Evolutionary conservation across 2,329 filamentous ascomycete species (phyloP).

Genomic region (Cladobotryum mycophilum): DNA sequence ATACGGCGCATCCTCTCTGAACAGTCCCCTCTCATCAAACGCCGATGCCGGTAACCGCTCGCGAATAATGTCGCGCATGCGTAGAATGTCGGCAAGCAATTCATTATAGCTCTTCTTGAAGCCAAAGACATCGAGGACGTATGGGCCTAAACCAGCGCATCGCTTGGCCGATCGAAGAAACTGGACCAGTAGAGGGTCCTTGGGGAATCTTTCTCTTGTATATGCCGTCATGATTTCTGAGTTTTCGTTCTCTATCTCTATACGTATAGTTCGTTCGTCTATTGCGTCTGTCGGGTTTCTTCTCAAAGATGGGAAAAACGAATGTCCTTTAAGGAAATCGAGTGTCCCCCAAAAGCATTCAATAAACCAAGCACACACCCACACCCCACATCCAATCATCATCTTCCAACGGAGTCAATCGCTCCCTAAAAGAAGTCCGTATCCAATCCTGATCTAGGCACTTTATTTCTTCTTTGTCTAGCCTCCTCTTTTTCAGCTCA

Average conservation of each 20-base stretch:
- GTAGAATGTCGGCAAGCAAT: slow-evolving; percentile 16
- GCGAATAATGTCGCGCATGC: slow-evolving; percentile 12
- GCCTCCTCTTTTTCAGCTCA: no score
- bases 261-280: neutral
- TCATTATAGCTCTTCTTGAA: slow-evolving; percentile 17
- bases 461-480: no score
- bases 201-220: slow-evolving; percentile 8
- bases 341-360: neutral
- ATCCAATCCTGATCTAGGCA: no score
- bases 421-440: no score
- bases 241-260: no score
- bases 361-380: no score
- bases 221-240: slow-evolving; percentile 4
- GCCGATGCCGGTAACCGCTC: slow-evolving; percentile 3
- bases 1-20: slow-evolving; percentile 10
- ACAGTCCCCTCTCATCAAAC: slow-evolving; percentile 6
- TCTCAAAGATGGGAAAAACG: neutral
- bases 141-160: slow-evolving; percentile 6
- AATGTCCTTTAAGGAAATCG: no score
- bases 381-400: no score
- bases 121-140: slow-evolving; percentile 14
- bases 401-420: no score
- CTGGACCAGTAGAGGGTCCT: slow-evolving; percentile 14
- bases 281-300: neutral
- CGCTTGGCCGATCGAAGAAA: slow-evolving; percentile 12